These are phyloP conservation scores for Populus hybrid DNA, from an alignment of 441 rosid species.

Conservation along the genomic window DNA sequence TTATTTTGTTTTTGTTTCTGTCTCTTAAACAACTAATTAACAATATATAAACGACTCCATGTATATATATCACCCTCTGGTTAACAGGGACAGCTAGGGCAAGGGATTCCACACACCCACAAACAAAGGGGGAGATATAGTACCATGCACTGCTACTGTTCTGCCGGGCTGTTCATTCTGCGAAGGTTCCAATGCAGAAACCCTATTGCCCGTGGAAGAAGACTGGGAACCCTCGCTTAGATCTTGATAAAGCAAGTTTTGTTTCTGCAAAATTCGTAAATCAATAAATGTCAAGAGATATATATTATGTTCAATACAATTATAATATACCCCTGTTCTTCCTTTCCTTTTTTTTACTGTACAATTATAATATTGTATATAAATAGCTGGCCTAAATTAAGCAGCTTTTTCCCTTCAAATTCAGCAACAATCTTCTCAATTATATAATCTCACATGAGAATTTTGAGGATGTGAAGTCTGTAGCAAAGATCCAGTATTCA, in stretches of 20 bases:
- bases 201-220: neutral
- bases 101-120: neutral
- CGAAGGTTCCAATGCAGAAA: neutral
- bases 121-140: neutral
- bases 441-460: no score
- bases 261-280: constrained; percentile 12
- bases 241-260: constrained; percentile 3
- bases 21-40: no score
- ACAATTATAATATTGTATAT: neutral
- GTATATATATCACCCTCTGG: neutral
- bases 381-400: neutral
- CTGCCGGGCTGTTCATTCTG: neutral
- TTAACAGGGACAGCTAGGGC: neutral
- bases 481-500: no score
- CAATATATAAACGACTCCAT: no score
- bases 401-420: neutral
- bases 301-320: neutral
- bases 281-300: neutral
- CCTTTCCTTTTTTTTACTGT: neutral
- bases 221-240: neutral
- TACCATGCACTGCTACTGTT: neutral
- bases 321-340: neutral
- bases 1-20: no score
- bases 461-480: no score
- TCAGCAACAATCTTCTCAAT: constrained; percentile 4